These are phyloP conservation scores for Colletotrichum destructivum DNA, from an alignment of 2,329 filamentous ascomycete species.

Conservation along the genomic window DNA sequence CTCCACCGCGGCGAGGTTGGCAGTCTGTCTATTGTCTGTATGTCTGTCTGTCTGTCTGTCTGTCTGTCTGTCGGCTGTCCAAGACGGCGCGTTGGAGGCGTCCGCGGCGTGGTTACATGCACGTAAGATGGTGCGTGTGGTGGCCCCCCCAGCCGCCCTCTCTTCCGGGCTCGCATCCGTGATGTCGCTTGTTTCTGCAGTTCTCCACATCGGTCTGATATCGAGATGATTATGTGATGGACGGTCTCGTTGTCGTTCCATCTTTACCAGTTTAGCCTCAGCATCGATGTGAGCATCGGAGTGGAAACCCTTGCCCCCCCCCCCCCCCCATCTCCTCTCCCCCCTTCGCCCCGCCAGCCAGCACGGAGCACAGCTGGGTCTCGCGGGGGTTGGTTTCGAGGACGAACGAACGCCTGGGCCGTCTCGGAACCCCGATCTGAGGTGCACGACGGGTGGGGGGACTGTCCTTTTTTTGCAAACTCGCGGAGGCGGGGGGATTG, in stretches of 20 bases:
- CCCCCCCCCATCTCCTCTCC: too few species aligned
- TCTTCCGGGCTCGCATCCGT: not conserved
- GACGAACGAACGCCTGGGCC: conserved; percentile 7
- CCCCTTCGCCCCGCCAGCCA: not conserved
- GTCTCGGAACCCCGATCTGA: conserved; percentile 1
- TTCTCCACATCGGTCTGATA: conserved; percentile 30
- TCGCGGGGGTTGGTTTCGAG: conserved; percentile 12
- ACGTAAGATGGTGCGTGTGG: not conserved
- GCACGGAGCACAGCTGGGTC: conserved; percentile 6
- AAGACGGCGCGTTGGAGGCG: not conserved
- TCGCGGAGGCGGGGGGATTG: conserved; percentile 7
- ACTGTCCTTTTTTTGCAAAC: not conserved
- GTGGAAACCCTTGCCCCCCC: not conserved
- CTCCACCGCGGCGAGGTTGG: conserved; percentile 26
- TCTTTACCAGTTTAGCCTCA: not conserved
- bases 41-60: too few species aligned
- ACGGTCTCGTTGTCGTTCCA: conserved; percentile 1
- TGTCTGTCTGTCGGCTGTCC: too few species aligned
- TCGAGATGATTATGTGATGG: not conserved
- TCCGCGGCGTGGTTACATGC: conserved; percentile 6
- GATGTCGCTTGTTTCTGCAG: not conserved
- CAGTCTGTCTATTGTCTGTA: not conserved
- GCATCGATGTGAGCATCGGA: not conserved
- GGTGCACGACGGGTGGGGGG: not conserved
- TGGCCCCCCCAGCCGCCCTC: not conserved